phyloP scores from a whole-genome alignment of 345 rosid genomes.

The Xanthoceras sorbifolium region DNA sequence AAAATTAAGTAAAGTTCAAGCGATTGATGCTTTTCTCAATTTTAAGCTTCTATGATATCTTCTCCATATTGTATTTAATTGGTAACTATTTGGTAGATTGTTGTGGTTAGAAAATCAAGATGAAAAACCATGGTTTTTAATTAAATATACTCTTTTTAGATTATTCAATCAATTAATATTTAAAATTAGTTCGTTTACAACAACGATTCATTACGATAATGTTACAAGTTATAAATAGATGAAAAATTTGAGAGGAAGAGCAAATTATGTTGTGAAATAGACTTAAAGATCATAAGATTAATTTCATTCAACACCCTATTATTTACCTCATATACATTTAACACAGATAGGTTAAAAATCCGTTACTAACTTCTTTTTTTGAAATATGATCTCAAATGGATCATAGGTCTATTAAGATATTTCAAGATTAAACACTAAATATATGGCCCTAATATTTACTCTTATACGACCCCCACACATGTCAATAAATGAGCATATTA shows the following conservation, averaged over 20 bases:
- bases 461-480: too few relatives aligned
- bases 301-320: background rate
- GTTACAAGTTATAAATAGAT: background rate
- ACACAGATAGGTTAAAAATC: too few relatives aligned
- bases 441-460: too few relatives aligned
- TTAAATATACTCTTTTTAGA: background rate
- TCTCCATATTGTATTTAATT: background rate
- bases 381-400: too few relatives aligned
- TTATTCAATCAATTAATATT: too few relatives aligned
- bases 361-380: too few relatives aligned
- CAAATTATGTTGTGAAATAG: background rate
- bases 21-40: background rate
- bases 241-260: background rate
- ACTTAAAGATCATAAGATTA: background rate
- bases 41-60: background rate
- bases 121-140: background rate
- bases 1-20: conserved; percentile 14
- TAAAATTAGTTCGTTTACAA: too few relatives aligned
- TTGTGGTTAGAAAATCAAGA: background rate
- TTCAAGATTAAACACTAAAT: too few relatives aligned
- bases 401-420: too few relatives aligned
- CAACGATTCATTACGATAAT: background rate
- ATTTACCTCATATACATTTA: background rate
- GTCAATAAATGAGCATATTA: too few relatives aligned
- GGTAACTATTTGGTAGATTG: background rate